phyloP scores from a whole-genome alignment of 2,329 filamentous ascomycete species.

The Sporothrix phasma region DNA sequence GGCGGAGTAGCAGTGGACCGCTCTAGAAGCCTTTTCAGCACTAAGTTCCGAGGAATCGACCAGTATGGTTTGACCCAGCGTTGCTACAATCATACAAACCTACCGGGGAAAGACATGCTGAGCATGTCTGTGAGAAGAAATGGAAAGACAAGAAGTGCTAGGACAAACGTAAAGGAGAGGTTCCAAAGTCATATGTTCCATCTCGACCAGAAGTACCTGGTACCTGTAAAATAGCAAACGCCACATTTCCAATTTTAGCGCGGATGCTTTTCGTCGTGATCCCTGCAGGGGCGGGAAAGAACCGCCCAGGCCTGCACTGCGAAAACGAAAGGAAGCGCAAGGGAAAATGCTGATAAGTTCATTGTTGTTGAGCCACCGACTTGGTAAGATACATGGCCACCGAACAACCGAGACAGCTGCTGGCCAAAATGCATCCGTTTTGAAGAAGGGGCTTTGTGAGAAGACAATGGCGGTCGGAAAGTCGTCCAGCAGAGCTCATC shows the following conservation, averaged over 20 bases:
- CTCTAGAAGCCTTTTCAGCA: not conserved
- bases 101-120: no score
- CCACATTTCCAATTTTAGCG: conserved; percentile 11
- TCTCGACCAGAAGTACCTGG: not conserved
- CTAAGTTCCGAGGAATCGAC: no score
- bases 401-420: not conserved
- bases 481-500: not conserved
- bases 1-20: not conserved
- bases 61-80: no score
- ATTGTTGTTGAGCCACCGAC: not conserved
- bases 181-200: not conserved
- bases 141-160: no score
- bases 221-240: conserved; percentile 5
- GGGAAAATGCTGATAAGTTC: not conserved
- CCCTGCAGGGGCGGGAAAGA: not conserved
- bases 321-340: not conserved
- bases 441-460: not conserved
- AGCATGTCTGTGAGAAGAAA: no score
- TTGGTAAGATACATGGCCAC: not conserved
- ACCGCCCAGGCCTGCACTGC: not conserved
- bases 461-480: not conserved
- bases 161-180: no score
- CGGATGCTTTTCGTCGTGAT: not conserved
- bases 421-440: not conserved
- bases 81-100: not conserved